A percentile compares a stretch with the other conserved stretches of the same genome.
These are phyloP conservation scores for Penicillium sp. DNA, from an alignment of 2,329 filamentous ascomycete genomes.

Conservation along the genomic window DNA sequence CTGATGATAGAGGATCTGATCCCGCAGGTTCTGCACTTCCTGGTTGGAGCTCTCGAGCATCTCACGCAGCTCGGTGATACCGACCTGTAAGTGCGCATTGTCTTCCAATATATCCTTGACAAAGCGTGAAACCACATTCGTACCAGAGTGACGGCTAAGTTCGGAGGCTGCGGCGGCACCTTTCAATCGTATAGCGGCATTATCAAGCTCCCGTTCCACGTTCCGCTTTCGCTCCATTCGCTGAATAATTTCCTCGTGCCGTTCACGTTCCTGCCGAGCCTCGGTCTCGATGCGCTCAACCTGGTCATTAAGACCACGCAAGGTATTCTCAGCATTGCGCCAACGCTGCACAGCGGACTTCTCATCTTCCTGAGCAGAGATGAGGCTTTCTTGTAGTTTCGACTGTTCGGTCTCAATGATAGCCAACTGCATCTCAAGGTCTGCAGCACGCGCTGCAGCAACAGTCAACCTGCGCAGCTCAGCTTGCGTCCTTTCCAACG, in stretches of 20 bases:
- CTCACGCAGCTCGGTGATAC: constrained; percentile 86
- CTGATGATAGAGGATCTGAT: constrained; percentile 78
- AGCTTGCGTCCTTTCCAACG: constrained; percentile 73
- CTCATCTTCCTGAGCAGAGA: constrained; percentile 70
- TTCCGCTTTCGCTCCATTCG: constrained; percentile 81
- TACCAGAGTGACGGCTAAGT: constrained; percentile 60
- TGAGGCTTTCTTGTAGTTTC: constrained; percentile 66
- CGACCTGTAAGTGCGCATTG: constrained; percentile 89
- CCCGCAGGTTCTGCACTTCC: constrained; percentile 82
- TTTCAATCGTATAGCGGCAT: constrained; percentile 76
- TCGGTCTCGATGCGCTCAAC: constrained; percentile 86
- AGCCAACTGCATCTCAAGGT: constrained; percentile 77
- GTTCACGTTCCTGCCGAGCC: constrained; percentile 73
- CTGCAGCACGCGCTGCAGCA: constrained; percentile 71
- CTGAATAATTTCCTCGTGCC: constrained; percentile 75
- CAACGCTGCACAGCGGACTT: constrained; percentile 78
- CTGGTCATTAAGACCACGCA: constrained; percentile 79
- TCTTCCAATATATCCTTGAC: constrained; percentile 94
- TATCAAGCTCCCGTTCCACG: constrained; percentile 78
- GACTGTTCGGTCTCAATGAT: constrained; percentile 80
- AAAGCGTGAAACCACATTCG: constrained; percentile 85
- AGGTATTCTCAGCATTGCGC: constrained; percentile 77
- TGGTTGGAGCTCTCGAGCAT: constrained; percentile 90
- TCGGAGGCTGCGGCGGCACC: constrained; percentile 73
- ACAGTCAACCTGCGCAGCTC: constrained; percentile 72